Evolutionary conservation across 306 rosid genomes (phyloP), one percentile per base, ranked within the genome.

Genomic region (Pterocarpus santalinus): DNA sequence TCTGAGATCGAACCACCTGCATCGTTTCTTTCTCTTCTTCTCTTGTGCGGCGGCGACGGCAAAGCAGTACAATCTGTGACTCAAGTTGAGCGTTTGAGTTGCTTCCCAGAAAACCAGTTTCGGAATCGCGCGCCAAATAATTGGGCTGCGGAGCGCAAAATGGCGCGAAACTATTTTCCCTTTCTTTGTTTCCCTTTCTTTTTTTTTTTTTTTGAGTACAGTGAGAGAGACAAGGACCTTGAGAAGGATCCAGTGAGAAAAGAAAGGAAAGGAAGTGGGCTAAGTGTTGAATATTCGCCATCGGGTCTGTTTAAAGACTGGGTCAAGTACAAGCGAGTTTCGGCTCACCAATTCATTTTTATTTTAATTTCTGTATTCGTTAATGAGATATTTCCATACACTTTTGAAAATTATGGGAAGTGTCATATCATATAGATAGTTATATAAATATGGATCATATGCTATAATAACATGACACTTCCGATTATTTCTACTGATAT

Each of bases 1-100:
- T 70, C 62, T 85, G 91, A 75, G 94, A 16, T 72, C 92, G 86
- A 84, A 86, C 8, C 14, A 88, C 32, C 68, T 93, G 87, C 99
- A 95, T 91, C 28, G 58, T 73, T 74, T 72, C n/a, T 22, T 22
- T 30, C 47, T 35, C 43, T 75, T 32, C 67, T 77, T 71, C 76
- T 77, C 77, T 81, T 83, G 12, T 5, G 71, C 61, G 34, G 62
- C 17, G 74, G 57, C 38, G 60, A 78, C 14, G 70, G 14, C 15
- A 61, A 49, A 39, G 44, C 78, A 11, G 64, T 11, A 15, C 3
- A 32, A 41, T 63, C 72, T 61, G 56, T 52, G 41, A 22, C 28
- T 22, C 28, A 22, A 22, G 28, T 22, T 22, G 28, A 22, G 28
- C 28, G 28, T 22, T 22, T 22, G 28, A 17, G 77, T 67, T 80